Base-by-base conservation (phyloP, 495 filamentous ascomycete genomes). In the Cenococcum geophilum region DNA sequence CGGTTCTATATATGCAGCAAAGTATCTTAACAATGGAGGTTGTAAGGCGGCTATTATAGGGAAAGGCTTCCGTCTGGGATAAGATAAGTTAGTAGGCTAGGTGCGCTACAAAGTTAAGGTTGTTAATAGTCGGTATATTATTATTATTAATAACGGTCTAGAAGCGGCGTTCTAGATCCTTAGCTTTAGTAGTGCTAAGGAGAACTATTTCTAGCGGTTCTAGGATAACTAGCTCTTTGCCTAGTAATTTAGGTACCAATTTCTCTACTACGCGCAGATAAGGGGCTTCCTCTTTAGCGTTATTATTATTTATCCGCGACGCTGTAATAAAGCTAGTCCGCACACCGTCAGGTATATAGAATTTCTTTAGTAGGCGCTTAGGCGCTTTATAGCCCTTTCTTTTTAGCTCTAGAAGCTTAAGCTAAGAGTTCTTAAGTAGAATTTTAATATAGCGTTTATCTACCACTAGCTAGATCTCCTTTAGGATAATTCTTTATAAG, bases 341-440 rank as follows among this genome's bases (percentile, higher is more conserved):
- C 5, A 95, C 92, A 45, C 85, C 86, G 68, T 97, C 91, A 0
- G 93, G 93, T 92, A 97, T 97, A 65, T 96, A 85, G 65, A 98
- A 98, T 64, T 91, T 95, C 75, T 97, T 97, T 6, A 86, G 83
- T n/a, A 89, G 89, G 53, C 80, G 79, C 71, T 95, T 96, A 0
- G 82, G 79, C 20, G 73, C 71, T 36, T 76, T 77, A 1, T 73
- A 75, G 59, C 75, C 73, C 61, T 75, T 81, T 63, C 78, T 82
- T 50, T 81, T 89, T 6, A 89, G 91, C 63, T 92, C 89, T 0
- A 87, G 89, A 3, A 92, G 68, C 35, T 81, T 78, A 25, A 71
- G 67, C 52, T 95, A 87, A 0, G 89, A 86, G 65, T 97, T 97
- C 69, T 98, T 93, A 0, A 81, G 62, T 0, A 92, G 95, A 23